Evolutionary conservation across 257 asterid species (phyloP), one percentile per base, ranked within the genome.

Genomic region (Nicotiana sylvestris): DNA sequence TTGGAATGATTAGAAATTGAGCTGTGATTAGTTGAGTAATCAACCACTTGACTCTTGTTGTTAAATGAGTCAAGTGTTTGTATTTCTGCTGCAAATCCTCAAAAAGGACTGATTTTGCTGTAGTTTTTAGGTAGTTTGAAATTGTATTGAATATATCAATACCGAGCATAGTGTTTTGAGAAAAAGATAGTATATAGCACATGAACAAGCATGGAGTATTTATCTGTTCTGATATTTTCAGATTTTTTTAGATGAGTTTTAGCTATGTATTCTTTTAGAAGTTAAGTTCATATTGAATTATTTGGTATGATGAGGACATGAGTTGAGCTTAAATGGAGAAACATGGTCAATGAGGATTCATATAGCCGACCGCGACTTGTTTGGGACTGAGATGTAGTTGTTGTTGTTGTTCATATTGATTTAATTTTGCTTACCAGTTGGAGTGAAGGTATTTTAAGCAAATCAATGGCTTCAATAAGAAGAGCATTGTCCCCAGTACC

Each of bases 401-500:
- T 39, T 0, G 2, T 37, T 0, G 43, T 37, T 6, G 49, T 43
- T 43, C 11, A 43, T 43, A 8, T 43, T 43, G 2, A 43, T 43
- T 43, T 2, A 43, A 43, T 43, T 37, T 39, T 43, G 61, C 25
- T 25, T 46, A 15, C 61, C 39, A 21, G 13, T 6, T 74, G 79
- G 21, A 25, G 13, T 72, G 78, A 43, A 46, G 62, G 79, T 37
- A 43, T 43, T 43, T 43, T 43, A 43, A 43, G 49, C 49, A 43
- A 43, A 43, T 43, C 49, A 37, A 94, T 94, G 97, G 93, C 97
- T 72, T 94, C 94, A 21, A 86, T 92, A 67, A 87, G 97, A 86
- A 87, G 98, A 85, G 84, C 96, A 46, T 39, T 90, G 79, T 90
- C 93, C 49, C 95, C 93, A 3, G 90, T 91, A 80, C 89, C 93